Percentiles rank a stretch among this genome's conserved stretches.
Conservation (phyloP, 2,329 filamentous ascomycete genomes). For the Epicoccum nigrum region DNA sequence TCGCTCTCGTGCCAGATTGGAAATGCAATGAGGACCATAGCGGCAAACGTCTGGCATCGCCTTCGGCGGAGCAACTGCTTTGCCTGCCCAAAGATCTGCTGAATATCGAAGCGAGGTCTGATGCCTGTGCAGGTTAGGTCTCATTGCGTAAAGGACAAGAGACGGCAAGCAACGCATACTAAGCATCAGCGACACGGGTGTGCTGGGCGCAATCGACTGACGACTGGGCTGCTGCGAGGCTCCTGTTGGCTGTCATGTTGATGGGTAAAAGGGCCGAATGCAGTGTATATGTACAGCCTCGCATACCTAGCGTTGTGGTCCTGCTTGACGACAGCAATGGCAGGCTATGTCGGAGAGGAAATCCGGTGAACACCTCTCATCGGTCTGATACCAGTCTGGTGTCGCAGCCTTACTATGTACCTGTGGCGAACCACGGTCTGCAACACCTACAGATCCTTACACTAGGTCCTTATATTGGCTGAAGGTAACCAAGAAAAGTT, state of each 20-base stretch:
- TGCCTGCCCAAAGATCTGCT: neutral
- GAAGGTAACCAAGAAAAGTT: neutral
- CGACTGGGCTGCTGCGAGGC: constrained; percentile 1
- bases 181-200: neutral
- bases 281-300: too few relatives aligned
- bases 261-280: constrained; percentile 5
- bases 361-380: neutral
- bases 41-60: constrained; percentile 1
- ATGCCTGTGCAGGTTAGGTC: neutral
- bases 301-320: constrained; percentile 4
- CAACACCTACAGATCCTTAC: neutral
- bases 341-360: neutral
- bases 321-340: neutral
- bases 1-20: constrained; percentile 1
- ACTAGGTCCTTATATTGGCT: neutral
- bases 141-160: neutral
- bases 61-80: neutral
- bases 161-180: neutral
- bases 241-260: neutral
- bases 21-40: neutral
- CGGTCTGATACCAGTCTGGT: constrained; percentile 1
- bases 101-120: neutral
- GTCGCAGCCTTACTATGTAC: neutral
- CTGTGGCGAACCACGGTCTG: neutral
- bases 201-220: neutral